These are phyloP conservation scores for Actinomortierella ambigua DNA, from an alignment of 371 early-diverging fungal species.

Conservation along the genomic window DNA sequence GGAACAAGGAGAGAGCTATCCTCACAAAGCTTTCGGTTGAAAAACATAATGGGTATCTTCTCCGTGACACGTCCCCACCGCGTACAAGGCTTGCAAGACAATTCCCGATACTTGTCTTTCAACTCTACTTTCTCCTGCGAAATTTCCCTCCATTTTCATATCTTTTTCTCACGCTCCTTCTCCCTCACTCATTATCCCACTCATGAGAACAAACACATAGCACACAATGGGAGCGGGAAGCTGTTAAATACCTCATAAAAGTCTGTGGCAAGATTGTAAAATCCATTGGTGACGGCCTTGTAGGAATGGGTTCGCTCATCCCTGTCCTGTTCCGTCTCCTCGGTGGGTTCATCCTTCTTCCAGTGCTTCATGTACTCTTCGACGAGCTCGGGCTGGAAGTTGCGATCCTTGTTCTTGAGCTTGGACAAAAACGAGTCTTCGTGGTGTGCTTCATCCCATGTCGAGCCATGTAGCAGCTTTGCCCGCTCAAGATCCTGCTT, in stretches of 20 bases:
- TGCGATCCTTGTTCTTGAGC: constrained; percentile 54
- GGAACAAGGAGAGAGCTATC: too few species aligned
- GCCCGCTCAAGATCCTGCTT: constrained; percentile 22
- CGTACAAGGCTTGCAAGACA: too few species aligned
- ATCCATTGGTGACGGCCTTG: constrained; percentile 77
- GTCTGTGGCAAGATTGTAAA: constrained; percentile 85
- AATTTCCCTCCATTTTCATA: background rate
- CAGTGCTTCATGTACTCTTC: constrained; percentile 68
- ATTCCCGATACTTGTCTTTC: background rate
- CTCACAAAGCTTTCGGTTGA: too few species aligned
- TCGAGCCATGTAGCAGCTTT: constrained; percentile 22
- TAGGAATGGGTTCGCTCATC: constrained; percentile 62
- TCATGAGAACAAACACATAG: too few species aligned
- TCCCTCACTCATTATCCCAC: too few species aligned
- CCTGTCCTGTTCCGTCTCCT: constrained; percentile 29
- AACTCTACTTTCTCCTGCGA: background rate
- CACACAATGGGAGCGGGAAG: too few species aligned
- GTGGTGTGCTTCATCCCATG: constrained; percentile 13
- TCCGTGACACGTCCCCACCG: too few species aligned
- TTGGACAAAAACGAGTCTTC: constrained; percentile 22
- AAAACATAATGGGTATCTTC: too few species aligned
- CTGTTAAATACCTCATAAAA: constrained; percentile 81
- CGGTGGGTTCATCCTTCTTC: constrained; percentile 50
- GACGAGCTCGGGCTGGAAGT: constrained; percentile 58
- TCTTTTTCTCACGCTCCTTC: background rate